phyloP scores from a whole-genome alignment of 1,284 basidiomycete genomes.

The Athelia psychrophila region DNA sequence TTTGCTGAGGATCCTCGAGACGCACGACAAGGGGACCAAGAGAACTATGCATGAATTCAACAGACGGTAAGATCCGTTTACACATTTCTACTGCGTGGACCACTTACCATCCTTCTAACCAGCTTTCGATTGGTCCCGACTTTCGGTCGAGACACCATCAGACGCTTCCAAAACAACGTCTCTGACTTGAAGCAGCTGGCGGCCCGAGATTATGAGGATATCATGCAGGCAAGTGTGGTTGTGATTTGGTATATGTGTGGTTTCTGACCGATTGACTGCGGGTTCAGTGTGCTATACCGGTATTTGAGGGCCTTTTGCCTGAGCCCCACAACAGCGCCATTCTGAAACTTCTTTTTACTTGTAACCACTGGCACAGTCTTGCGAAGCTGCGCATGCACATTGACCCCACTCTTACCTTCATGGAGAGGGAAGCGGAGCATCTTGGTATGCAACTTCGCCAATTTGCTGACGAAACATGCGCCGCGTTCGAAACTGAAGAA shows the following conservation, averaged over 20 bases:
- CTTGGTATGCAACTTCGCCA: constrained; percentile 20
- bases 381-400: constrained; percentile 36
- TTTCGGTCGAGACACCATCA: constrained; percentile 30
- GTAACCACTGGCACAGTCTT: constrained; percentile 30
- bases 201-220: constrained; percentile 33
- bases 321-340: constrained; percentile 23
- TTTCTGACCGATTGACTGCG: not conserved
- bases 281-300: constrained; percentile 33
- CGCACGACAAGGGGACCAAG: constrained; percentile 1
- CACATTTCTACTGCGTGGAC: not conserved
- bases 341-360: constrained; percentile 22
- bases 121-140: constrained; percentile 23
- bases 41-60: not conserved
- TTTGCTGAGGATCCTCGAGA: constrained; percentile 18
- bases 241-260: not conserved
- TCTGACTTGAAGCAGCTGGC: constrained; percentile 33
- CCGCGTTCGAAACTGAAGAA: constrained; percentile 20
- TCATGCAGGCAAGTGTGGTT: constrained; percentile 26
- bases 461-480: constrained; percentile 20
- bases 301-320: constrained; percentile 31
- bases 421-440: constrained; percentile 17
- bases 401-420: constrained; percentile 17
- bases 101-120: not conserved
- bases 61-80: constrained; percentile 18
- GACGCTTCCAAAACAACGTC: constrained; percentile 25